These are phyloP conservation scores for Eimeria tenella DNA, from an alignment of 169 alveolate species.

Conservation along the genomic window DNA sequence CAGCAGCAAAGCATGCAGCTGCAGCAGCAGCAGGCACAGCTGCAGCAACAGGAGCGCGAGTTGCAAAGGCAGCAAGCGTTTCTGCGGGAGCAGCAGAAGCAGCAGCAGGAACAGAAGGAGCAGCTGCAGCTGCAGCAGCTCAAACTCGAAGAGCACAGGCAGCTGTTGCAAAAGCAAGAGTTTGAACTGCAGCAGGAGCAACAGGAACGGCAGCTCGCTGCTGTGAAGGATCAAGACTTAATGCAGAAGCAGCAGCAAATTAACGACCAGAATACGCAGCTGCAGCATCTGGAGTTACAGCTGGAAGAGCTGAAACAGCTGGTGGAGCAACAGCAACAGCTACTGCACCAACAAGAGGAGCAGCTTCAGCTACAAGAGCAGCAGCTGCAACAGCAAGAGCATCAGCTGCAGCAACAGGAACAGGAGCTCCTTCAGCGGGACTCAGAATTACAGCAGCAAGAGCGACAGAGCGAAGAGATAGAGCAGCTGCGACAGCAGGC, in stretches of 20 bases:
- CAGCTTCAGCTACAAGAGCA: constrained; percentile 45
- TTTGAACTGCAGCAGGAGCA: background rate
- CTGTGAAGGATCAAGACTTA: background rate
- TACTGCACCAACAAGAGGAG: constrained; percentile 27
- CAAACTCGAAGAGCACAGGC: background rate
- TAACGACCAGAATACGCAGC: background rate
- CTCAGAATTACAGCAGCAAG: constrained; percentile 1
- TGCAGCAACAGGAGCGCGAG: constrained; percentile 11
- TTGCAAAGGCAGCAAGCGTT: background rate
- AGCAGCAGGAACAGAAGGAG: constrained; percentile 19
- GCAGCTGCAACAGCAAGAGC: constrained; percentile 56
- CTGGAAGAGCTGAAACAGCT: constrained; percentile 18
- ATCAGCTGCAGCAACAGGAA: constrained; percentile 44
- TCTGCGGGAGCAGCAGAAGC: background rate
- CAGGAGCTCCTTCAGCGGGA: constrained; percentile 47
- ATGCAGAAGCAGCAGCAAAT: constrained; percentile 5
- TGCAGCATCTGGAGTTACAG: constrained; percentile 47
- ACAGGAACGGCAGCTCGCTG: constrained; percentile 7
- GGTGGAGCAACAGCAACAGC: constrained; percentile 49
- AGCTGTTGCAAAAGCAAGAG: background rate
- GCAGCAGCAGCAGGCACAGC: constrained; percentile 35
- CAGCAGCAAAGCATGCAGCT: constrained; percentile 9
- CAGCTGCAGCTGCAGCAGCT: constrained; percentile 28
- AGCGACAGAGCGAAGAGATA: background rate
- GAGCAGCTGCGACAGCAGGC: constrained; percentile 20